These are phyloP conservation scores for Pythium dissotocum DNA, from an alignment of 352 stramenopile genomes.

Conservation along the genomic window DNA sequence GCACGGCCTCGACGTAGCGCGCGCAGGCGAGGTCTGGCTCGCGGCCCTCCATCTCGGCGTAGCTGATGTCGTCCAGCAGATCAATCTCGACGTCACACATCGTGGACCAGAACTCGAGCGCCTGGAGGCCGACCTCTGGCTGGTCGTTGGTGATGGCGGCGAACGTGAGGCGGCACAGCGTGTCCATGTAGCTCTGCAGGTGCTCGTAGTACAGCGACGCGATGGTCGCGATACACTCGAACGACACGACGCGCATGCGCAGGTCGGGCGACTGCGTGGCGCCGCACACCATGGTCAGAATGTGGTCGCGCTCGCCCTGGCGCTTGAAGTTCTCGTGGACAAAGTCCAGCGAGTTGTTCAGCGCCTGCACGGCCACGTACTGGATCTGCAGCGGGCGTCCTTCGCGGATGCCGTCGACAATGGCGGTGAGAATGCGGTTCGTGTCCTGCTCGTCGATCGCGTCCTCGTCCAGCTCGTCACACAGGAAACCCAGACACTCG, in stretches of 20 bases:
- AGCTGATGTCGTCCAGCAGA: slow-evolving; percentile 90
- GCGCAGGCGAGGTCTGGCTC: slow-evolving; percentile 71
- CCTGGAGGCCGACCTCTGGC: slow-evolving; percentile 91
- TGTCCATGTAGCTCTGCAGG: slow-evolving; percentile 95
- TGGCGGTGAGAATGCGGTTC: slow-evolving; percentile 96
- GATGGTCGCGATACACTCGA: slow-evolving; percentile 95
- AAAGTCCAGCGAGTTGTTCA: slow-evolving; percentile 96
- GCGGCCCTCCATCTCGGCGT: slow-evolving; percentile 64
- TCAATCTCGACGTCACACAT: slow-evolving; percentile 96
- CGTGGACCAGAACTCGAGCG: slow-evolving; percentile 98
- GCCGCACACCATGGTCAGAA: slow-evolving; percentile 96
- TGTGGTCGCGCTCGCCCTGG: slow-evolving; percentile 93
- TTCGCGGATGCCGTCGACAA: slow-evolving; percentile 94
- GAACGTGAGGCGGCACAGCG: slow-evolving; percentile 95
- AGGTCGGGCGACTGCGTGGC: slow-evolving; percentile 92
- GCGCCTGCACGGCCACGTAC: slow-evolving; percentile 89
- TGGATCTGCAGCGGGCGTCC: slow-evolving; percentile 89
- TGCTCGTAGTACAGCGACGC: slow-evolving; percentile 97
- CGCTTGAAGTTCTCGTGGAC: slow-evolving; percentile 96
- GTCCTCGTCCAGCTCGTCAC: slow-evolving; percentile 78
- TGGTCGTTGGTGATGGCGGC: slow-evolving; percentile 93
- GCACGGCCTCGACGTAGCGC: slow-evolving; percentile 88
- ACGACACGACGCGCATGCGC: slow-evolving; percentile 89
- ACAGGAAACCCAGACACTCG: slow-evolving; percentile 84
- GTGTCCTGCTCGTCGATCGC: slow-evolving; percentile 83